Evolutionary conservation across 331 rosid genomes (phyloP).

Genomic region (Cydonia oblonga): DNA sequence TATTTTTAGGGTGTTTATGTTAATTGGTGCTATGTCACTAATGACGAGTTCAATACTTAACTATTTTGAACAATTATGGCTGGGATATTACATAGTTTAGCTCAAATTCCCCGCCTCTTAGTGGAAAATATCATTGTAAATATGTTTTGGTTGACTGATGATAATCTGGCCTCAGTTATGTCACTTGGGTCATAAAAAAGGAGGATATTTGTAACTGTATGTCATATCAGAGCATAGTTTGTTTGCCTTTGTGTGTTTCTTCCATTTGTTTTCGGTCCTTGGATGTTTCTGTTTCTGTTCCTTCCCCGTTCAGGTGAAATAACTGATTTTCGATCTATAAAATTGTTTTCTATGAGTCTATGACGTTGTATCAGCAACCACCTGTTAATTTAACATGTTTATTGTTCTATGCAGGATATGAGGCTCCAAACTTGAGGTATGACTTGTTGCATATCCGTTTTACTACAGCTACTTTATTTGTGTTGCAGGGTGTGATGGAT

Average conservation of each 20-base stretch:
- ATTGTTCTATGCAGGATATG: conserved; percentile 15
- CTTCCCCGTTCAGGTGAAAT: background rate
- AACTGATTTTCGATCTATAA: background rate
- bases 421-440: conserved; percentile 23
- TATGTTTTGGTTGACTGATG: too few species aligned
- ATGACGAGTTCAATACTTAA: too few species aligned
- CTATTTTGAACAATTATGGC: too few species aligned
- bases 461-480: too few species aligned
- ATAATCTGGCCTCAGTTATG: too few species aligned
- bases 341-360: background rate
- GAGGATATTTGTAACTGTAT: too few species aligned
- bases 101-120: too few species aligned
- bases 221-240: too few species aligned
- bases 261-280: background rate
- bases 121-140: too few species aligned
- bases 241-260: background rate
- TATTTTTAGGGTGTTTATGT: background rate
- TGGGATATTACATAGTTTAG: too few species aligned
- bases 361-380: background rate
- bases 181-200: too few species aligned
- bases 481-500: background rate
- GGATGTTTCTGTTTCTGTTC: background rate
- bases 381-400: background rate
- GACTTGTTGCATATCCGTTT: background rate
- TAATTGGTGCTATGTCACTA: background rate